phyloP scores from a whole-genome alignment of 805 yeast species.

The Yarrowia keelungensis region DNA sequence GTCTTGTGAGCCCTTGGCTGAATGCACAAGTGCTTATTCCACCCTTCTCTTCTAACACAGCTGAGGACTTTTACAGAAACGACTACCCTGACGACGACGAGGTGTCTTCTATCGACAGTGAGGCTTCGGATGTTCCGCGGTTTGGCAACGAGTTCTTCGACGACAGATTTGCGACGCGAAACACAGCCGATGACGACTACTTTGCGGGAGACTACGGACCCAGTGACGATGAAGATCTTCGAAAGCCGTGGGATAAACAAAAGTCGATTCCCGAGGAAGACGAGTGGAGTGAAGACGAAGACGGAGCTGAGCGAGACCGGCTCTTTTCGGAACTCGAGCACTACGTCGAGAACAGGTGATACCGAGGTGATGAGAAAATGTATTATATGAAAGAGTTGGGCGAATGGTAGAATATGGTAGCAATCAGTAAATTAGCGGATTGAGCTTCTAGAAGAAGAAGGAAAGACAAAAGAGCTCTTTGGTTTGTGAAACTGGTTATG shows the following conservation, averaged over 20 bases:
- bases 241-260: slow-evolving; percentile 29
- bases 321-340: slow-evolving; percentile 30
- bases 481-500: no score
- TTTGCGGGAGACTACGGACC: slow-evolving; percentile 30
- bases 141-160: slow-evolving; percentile 36
- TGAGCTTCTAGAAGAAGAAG: no score
- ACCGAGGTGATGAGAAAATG: neutral
- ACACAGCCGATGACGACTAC: slow-evolving; percentile 4
- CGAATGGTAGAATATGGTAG: no score
- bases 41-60: slow-evolving; percentile 48
- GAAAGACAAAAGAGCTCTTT: no score
- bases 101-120: slow-evolving; percentile 53
- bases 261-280: slow-evolving; percentile 33
- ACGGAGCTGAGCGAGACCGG: slow-evolving; percentile 44
- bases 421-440: no score
- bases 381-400: neutral
- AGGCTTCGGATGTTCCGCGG: slow-evolving; percentile 47
- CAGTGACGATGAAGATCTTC: slow-evolving; percentile 22
- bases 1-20: no score
- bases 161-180: slow-evolving; percentile 11
- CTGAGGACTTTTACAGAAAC: slow-evolving; percentile 89
- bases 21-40: no score
- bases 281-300: slow-evolving; percentile 47
- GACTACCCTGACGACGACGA: slow-evolving; percentile 96
- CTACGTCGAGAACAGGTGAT: slow-evolving; percentile 27